phyloP scores from a whole-genome alignment of 805 yeast species.

The Candida manassasensis region DNA sequence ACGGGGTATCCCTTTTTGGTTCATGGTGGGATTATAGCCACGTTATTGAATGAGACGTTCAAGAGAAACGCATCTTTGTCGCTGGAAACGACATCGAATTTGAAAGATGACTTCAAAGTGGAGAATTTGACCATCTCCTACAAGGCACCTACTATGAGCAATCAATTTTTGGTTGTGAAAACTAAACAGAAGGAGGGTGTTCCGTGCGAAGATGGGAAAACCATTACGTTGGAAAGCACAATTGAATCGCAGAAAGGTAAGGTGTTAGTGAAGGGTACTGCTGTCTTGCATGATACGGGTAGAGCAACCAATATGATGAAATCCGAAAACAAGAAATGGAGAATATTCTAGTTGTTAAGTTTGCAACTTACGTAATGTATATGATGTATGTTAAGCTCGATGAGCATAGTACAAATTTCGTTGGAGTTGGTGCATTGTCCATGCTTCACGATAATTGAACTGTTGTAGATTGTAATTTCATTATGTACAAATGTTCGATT shows the following conservation, averaged over 20 bases:
- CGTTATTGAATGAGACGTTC: slow-evolving; percentile 72
- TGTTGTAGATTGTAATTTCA: too few species aligned
- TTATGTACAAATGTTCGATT: too few species aligned
- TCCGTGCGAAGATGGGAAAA: slow-evolving; percentile 23
- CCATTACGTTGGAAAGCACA: slow-evolving; percentile 43
- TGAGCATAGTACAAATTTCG: too few species aligned
- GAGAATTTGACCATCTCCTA: slow-evolving; percentile 49
- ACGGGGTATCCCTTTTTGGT: slow-evolving; percentile 85
- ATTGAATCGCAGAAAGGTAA: slow-evolving; percentile 52
- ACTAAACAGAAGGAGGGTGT: slow-evolving; percentile 33
- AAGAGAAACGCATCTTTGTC: slow-evolving; percentile 49
- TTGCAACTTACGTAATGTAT: too few species aligned
- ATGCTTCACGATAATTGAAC: too few species aligned
- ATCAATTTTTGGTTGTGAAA: slow-evolving; percentile 67
- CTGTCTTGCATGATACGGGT: slow-evolving; percentile 40
- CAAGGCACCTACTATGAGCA: slow-evolving; percentile 69
- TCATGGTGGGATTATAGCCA: slow-evolving; percentile 86
- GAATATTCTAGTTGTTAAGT: neutral
- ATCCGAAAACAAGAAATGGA: slow-evolving; percentile 8
- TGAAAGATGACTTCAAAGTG: slow-evolving; percentile 46
- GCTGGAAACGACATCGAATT: slow-evolving; percentile 23
- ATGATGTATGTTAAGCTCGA: too few species aligned
- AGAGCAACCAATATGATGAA: slow-evolving; percentile 17
- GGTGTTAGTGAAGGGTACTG: slow-evolving; percentile 53
- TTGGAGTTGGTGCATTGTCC: too few species aligned